These are phyloP conservation scores for Carallia brachiata DNA, from an alignment of 345 rosid genomes.

Conservation along the genomic window DNA sequence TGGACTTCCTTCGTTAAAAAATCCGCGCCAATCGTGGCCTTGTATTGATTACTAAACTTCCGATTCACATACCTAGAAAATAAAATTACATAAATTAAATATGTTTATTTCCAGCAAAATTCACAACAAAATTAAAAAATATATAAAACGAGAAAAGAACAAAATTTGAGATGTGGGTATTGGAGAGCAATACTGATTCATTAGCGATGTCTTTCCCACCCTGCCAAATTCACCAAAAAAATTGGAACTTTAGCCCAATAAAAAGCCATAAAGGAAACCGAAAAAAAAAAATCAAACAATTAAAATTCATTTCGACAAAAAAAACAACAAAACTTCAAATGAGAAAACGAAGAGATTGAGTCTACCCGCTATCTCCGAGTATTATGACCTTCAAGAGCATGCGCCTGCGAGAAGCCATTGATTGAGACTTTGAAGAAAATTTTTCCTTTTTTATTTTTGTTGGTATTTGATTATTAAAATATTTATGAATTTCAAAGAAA, in stretches of 20 bases:
- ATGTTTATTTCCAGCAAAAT: not conserved
- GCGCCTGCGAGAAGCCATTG: conserved; percentile 78
- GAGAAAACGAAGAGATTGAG: not conserved
- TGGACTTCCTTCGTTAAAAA: conserved; percentile 90
- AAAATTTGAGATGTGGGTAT: conserved; percentile 19
- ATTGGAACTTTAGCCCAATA: not conserved
- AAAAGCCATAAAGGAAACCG: not conserved
- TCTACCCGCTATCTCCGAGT: conserved; percentile 88
- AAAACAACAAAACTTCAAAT: not conserved
- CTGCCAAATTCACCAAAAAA: conserved; percentile 28
- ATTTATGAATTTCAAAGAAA: too few relatives aligned
- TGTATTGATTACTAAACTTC: conserved; percentile 90
- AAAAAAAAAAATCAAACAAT: not conserved
- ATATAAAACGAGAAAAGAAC: not conserved
- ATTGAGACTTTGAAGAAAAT: not conserved
- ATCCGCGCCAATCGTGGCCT: conserved; percentile 96
- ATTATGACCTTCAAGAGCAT: conserved; percentile 85
- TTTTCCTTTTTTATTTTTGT: not conserved
- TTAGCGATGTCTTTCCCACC: conserved; percentile 94
- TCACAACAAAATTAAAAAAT: conserved; percentile 2
- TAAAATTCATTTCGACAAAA: not conserved
- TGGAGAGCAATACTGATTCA: conserved; percentile 72
- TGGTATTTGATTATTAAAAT: too few relatives aligned
- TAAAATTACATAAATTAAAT: conserved; percentile 8
- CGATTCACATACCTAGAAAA: conserved; percentile 79